These are phyloP conservation scores for Volvox africanus DNA, from an alignment of 139 green algal genomes.

Conservation along the genomic window DNA sequence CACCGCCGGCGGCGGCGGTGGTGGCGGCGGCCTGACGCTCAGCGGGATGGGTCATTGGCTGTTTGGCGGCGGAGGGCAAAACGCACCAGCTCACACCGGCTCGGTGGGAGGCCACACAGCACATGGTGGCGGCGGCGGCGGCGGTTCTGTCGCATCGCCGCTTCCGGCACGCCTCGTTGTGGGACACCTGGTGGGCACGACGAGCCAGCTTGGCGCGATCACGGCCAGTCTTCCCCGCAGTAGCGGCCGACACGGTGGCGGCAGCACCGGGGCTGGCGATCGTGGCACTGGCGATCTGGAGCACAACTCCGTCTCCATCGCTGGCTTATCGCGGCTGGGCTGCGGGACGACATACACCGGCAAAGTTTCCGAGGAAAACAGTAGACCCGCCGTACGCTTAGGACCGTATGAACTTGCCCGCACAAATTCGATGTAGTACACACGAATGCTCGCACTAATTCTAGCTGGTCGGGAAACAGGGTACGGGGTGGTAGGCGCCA, in stretches of 20 bases:
- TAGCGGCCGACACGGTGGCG: background rate
- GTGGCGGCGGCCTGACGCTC: background rate
- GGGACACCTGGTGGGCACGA: slow-evolving; percentile 25
- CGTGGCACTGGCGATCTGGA: background rate
- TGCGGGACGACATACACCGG: no score
- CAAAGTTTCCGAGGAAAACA: background rate
- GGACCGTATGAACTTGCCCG: slow-evolving; percentile 14
- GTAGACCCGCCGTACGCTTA: no score
- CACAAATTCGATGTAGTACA: slow-evolving; percentile 4
- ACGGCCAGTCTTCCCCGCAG: slow-evolving; percentile 11
- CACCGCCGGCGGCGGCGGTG: background rate
- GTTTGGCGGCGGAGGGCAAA: background rate
- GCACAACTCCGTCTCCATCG: background rate
- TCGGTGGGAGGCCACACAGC: background rate
- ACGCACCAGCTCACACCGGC: background rate
- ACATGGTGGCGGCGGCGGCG: background rate
- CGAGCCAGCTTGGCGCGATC: slow-evolving; percentile 22
- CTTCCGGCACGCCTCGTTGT: background rate
- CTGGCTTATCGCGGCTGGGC: background rate
- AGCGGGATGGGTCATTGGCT: background rate
- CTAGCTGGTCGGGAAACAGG: no score
- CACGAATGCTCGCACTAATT: no score
- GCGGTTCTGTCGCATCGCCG: background rate
- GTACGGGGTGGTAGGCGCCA: no score
- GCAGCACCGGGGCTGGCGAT: background rate